Percentiles rank a stretch among this genome's conserved stretches.
phyloP scores from a whole-genome alignment of 2,329 filamentous ascomycete genomes.

The Truncatella angustata region DNA sequence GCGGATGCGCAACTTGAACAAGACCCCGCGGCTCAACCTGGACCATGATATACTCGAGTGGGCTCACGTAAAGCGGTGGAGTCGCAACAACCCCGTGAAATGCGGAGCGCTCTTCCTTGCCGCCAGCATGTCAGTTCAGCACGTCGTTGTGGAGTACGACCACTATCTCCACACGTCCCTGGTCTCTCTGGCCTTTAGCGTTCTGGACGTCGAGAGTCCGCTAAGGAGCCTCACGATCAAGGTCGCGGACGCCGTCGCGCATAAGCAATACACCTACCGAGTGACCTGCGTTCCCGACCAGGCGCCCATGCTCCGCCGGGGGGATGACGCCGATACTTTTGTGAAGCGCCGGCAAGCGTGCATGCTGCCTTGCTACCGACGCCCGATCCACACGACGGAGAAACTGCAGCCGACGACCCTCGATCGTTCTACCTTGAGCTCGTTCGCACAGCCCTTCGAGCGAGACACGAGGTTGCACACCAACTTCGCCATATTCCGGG shows the following conservation, averaged over 20 bases:
- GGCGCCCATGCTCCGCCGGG: not conserved
- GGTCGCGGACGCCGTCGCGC: not conserved
- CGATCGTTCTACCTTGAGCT: not conserved
- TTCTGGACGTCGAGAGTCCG: not conserved
- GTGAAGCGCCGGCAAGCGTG: not conserved
- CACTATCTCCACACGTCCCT: not conserved
- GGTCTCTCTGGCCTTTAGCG: not conserved
- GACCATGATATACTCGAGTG: conserved; percentile 9
- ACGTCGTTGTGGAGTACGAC: conserved; percentile 12
- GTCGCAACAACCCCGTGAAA: not conserved
- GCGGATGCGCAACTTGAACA: conserved; percentile 4
- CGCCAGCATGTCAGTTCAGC: conserved; percentile 6
- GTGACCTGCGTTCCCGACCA: not conserved
- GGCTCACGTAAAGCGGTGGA: conserved; percentile 9
- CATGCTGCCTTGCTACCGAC: not conserved
- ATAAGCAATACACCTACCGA: not conserved
- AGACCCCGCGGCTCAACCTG: conserved; percentile 6
- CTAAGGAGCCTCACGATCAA: conserved; percentile 10
- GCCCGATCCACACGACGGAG: not conserved
- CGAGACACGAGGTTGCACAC: conserved; percentile 2
- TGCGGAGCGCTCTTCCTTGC: conserved; percentile 7
- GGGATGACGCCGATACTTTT: not conserved
- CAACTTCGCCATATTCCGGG: conserved; percentile 6
- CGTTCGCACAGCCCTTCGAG: not conserved
- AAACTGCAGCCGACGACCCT: not conserved